Percentiles rank a stretch among this genome's conserved stretches.
These are phyloP conservation scores for Diplodia sapinea DNA, from an alignment of 2,329 filamentous ascomycete genomes.

Conservation along the genomic window DNA sequence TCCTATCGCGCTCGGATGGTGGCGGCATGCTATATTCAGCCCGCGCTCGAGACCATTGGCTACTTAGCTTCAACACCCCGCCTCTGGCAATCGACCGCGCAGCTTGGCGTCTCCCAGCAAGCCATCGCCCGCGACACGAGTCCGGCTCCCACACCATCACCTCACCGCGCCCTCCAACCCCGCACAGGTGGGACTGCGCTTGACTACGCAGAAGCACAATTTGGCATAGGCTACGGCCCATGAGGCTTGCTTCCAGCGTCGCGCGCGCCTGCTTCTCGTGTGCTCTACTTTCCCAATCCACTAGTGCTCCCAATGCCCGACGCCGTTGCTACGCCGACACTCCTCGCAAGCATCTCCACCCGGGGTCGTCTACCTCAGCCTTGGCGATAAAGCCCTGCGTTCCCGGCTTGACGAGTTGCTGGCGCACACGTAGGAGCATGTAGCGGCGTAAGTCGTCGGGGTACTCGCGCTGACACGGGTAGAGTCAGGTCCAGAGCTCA, in stretches of 20 bases:
- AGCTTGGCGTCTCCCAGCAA: neutral
- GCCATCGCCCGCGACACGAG: neutral
- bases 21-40: constrained; percentile 24
- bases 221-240: neutral
- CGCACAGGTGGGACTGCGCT: neutral
- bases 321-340: too few species aligned
- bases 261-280: neutral
- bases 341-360: too few species aligned
- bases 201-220: too few species aligned
- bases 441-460: too few species aligned
- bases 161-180: neutral
- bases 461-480: too few species aligned
- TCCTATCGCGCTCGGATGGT: constrained; percentile 22
- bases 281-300: neutral
- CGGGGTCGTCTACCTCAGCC: too few species aligned
- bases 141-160: constrained; percentile 11
- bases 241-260: constrained; percentile 6
- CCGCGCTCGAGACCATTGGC: neutral
- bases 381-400: too few species aligned
- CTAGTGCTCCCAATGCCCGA: neutral
- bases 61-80: constrained; percentile 1
- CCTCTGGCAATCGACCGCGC: neutral
- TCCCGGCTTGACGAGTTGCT: too few species aligned
- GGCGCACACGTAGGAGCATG: too few species aligned
- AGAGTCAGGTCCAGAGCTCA: too few species aligned